Evolutionary conservation across 2,329 filamentous ascomycete species (phyloP).

Genomic region (Capronia americana): DNA sequence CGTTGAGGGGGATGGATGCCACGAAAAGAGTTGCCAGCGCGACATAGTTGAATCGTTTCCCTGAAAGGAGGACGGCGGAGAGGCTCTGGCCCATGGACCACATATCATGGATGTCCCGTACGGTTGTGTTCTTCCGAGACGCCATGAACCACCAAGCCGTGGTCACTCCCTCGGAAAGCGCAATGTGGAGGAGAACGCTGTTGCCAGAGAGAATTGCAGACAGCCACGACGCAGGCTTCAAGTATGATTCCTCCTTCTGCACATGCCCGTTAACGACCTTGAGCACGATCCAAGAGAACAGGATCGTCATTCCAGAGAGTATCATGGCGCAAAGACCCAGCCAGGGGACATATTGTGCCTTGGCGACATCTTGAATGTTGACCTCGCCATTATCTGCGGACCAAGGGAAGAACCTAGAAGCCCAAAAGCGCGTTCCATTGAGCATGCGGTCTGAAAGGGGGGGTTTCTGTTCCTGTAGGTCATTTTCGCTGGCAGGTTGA

Average conservation of each 20-base stretch:
- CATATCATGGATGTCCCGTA: conserved; percentile 11
- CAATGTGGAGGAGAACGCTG: conserved; percentile 19
- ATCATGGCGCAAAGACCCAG: conserved; percentile 1
- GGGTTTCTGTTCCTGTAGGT: not conserved
- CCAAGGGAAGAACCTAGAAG: conserved; percentile 15
- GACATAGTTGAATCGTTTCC: conserved; percentile 17
- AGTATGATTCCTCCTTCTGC: conserved; percentile 6
- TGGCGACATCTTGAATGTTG: conserved; percentile 2
- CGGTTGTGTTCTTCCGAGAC: not conserved
- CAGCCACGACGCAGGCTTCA: conserved; percentile 19
- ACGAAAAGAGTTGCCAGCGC: conserved; percentile 16
- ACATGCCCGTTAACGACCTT: not conserved
- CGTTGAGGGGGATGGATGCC: conserved; percentile 14
- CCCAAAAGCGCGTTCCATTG: conserved; percentile 5
- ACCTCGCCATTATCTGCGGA: conserved; percentile 2
- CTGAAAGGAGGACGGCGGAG: conserved; percentile 11
- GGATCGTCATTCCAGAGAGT: conserved; percentile 1
- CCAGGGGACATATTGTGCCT: conserved; percentile 10
- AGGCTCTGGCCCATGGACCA: conserved; percentile 12
- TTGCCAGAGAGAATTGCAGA: conserved; percentile 15
- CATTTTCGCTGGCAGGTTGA: not conserved
- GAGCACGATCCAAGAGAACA: conserved; percentile 14
- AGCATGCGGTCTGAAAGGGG: not conserved
- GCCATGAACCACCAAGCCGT: conserved; percentile 16
- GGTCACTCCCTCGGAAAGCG: conserved; percentile 17